A percentile compares a stretch with the other conserved stretches of the same genome.
Conservation (phyloP, 2,329 filamentous ascomycete genomes). For the Colletotrichum lini region DNA sequence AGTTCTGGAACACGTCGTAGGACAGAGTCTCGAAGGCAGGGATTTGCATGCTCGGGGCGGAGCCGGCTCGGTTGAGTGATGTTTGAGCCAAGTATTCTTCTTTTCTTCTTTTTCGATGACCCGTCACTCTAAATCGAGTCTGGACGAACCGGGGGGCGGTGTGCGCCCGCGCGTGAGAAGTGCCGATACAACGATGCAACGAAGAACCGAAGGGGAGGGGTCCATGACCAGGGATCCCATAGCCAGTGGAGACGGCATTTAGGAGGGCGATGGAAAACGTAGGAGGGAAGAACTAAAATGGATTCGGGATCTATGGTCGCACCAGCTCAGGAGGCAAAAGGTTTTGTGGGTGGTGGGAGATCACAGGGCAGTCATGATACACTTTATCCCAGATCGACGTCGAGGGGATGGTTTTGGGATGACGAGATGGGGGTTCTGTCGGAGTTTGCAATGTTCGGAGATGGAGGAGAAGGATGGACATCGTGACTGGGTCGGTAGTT, state of each 20-base stretch:
- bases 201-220: no score
- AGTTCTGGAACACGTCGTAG: neutral
- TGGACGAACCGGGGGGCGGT: slow-evolving; percentile 11
- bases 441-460: neutral
- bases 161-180: neutral
- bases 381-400: slow-evolving; percentile 36
- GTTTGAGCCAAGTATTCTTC: neutral
- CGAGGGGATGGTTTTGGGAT: slow-evolving; percentile 30
- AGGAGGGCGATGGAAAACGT: neutral
- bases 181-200: neutral
- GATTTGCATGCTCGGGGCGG: neutral
- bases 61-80: neutral
- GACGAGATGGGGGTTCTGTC: slow-evolving; percentile 6
- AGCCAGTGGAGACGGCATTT: neutral
- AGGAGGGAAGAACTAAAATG: neutral
- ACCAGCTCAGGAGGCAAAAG: slow-evolving; percentile 2
- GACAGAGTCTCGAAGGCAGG: neutral
- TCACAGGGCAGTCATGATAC: slow-evolving; percentile 15
- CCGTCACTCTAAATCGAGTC: slow-evolving; percentile 7
- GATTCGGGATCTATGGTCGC: neutral
- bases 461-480: no score
- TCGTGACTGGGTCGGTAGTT: neutral
- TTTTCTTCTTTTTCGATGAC: neutral
- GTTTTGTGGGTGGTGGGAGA: neutral
- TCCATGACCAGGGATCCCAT: neutral